Percentiles rank a stretch among this genome's conserved stretches.
phyloP scores from a whole-genome alignment of 805 yeast genomes.

The Geotrichum ghanense region DNA sequence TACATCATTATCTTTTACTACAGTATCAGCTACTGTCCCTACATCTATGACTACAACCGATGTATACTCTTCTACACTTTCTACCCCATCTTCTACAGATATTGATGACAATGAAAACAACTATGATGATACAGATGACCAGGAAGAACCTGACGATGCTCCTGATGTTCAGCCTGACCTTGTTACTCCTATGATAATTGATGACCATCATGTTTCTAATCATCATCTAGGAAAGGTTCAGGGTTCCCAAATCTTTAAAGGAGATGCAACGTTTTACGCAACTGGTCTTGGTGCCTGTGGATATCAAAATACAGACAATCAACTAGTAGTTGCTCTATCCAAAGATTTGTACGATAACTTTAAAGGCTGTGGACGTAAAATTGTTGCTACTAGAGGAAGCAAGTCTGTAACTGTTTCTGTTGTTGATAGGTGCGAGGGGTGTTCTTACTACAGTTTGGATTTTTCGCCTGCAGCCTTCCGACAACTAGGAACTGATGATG shows the following conservation, averaged over 20 bases:
- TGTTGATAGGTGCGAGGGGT: constrained; percentile 47
- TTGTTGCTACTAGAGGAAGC: constrained; percentile 35
- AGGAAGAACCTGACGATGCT: neutral
- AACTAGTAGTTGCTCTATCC: constrained; percentile 37
- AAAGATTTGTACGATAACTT: constrained; percentile 35
- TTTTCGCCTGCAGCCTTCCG: constrained; percentile 49
- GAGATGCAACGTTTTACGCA: constrained; percentile 28
- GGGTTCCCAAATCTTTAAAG: constrained; percentile 19
- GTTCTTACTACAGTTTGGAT: constrained; percentile 39
- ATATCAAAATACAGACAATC: constrained; percentile 32
- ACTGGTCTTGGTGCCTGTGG: constrained; percentile 48
- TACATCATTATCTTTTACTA: neutral
- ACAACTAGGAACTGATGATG: constrained; percentile 37
- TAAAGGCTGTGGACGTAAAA: constrained; percentile 39
- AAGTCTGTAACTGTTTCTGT: constrained; percentile 46
- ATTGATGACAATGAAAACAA: neutral
- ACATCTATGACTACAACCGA: too few relatives aligned
- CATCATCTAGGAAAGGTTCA: constrained; percentile 10
- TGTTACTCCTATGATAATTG: constrained; percentile 4
- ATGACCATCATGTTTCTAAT: constrained; percentile 3
- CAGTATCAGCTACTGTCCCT: neutral
- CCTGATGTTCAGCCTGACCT: neutral
- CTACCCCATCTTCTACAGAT: neutral
- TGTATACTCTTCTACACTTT: neutral
- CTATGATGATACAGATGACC: neutral